A percentile compares a stretch with the other conserved stretches of the same genome.
Conservation (phyloP, 2,329 filamentous ascomycete genomes). For the Fusarium globosum region DNA sequence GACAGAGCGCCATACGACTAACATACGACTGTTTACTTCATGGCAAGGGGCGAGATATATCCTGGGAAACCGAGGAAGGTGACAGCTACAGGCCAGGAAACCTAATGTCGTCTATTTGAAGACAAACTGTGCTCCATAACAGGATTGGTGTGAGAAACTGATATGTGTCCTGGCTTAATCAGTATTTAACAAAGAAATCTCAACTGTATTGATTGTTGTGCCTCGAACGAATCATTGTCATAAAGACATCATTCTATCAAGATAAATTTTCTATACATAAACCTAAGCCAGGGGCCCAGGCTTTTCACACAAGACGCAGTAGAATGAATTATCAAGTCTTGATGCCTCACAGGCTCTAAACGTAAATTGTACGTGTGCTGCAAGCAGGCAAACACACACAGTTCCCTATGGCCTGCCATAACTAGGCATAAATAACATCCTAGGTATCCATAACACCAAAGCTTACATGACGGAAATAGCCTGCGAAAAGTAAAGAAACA, state of each 20-base stretch:
- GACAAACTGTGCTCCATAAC: background rate
- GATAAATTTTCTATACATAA: background rate
- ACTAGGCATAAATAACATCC: slow-evolving; percentile 37
- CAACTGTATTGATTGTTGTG: background rate
- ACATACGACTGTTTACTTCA: background rate
- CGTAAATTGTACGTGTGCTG: slow-evolving; percentile 36
- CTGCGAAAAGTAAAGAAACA: slow-evolving; percentile 16
- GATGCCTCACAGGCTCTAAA: slow-evolving; percentile 13
- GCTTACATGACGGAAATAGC: slow-evolving; percentile 40
- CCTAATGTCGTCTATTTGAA: background rate
- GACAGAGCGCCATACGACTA: background rate
- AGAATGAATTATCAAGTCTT: slow-evolving; percentile 6
- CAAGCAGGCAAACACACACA: slow-evolving; percentile 9
- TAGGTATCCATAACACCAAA: slow-evolving; percentile 53
- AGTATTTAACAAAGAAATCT: background rate
- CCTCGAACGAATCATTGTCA: background rate
- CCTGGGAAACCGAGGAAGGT: background rate
- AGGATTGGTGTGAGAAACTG: background rate
- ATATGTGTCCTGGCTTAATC: background rate
- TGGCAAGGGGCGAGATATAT: background rate
- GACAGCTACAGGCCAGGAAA: background rate
- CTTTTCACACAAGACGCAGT: background rate
- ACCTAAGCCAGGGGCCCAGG: background rate
- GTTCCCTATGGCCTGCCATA: slow-evolving; percentile 23
- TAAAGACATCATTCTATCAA: background rate